phyloP scores from a whole-genome alignment of 768 basidiomycete species.

The Amanita polypyramis region DNA sequence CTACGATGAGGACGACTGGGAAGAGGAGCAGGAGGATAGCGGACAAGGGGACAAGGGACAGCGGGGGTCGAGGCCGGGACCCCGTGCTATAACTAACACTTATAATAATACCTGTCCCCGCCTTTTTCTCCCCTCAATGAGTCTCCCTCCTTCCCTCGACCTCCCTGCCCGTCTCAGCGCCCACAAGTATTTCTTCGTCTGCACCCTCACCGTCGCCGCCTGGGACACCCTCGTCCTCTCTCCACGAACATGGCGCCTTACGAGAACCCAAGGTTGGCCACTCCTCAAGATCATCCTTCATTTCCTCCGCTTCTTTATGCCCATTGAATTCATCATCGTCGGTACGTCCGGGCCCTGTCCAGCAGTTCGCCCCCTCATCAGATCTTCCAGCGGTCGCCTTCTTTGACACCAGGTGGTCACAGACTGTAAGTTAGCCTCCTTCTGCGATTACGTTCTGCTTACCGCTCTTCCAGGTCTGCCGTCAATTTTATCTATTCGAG shows the following conservation, averaged over 20 bases:
- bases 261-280: conserved; percentile 61
- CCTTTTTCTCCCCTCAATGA: conserved; percentile 19
- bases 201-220: conserved; percentile 80
- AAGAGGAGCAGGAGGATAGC: too few relatives aligned
- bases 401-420: conserved; percentile 65
- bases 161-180: conserved; percentile 72
- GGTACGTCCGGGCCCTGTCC: conserved; percentile 28
- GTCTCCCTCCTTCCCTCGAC: conserved; percentile 58
- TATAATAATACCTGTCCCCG: conserved; percentile 5
- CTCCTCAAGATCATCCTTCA: conserved; percentile 67
- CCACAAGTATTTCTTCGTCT: conserved; percentile 86
- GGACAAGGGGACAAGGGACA: too few relatives aligned
- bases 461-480: conserved; percentile 35
- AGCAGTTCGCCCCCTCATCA: conserved; percentile 6
- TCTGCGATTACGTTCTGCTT: conserved; percentile 1
- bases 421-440: conserved; percentile 26
- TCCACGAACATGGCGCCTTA: conserved; percentile 66
- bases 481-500: conserved; percentile 73
- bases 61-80: background rate
- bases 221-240: conserved; percentile 86
- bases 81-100: conserved; percentile 4
- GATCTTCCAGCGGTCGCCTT: conserved; percentile 59
- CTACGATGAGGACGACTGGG: too few relatives aligned
- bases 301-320: conserved; percentile 69
- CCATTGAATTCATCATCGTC: conserved; percentile 66